Evolutionary conservation across 108 stramenopile genomes (phyloP), one percentile per base, ranked within the genome.

Genomic region (Cyclotella baltica): DNA sequence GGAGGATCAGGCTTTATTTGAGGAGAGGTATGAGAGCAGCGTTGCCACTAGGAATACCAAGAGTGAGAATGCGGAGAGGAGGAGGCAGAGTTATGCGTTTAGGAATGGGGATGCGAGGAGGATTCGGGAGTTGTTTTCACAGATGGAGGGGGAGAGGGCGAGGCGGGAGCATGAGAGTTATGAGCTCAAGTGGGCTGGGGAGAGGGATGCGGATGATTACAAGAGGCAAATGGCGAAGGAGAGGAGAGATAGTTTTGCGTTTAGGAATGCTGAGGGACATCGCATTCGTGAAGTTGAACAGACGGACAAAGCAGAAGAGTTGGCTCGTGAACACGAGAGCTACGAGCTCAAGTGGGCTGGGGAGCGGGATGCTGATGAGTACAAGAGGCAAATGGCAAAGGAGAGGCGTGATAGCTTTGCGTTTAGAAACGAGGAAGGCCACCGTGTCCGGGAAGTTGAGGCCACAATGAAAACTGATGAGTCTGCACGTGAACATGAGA

Each of bases 61-160:
- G 57, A 58, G 43, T 19, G 76, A 78, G 0, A 71, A 79, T 31
- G 85, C 89, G 15, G 86, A 87, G 62, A 77, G 78, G 34, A 82
- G 91, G 10, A 86, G 93, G 13, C 86, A 89, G 68, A 91, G 90
- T 55, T 93, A 81, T 72, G 87, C 88, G 25, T 91, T 91, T 70
- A 78, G 90, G 30, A 88, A 78, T 63, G 90, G 88, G 23, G 89
- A 90, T 67, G 91, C 89, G 11, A 61, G 72, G 30, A 77, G 85
- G 19, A 87, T 89, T 59, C 75, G 88, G 37, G 73, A 86, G 23
- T 55, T 91, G 20, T 72, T 70, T 50, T 64, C 80, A 8, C 57
- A 81, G 47, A 83, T 80, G 81, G 74, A 83, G 59, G 68, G 74
- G 23, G 83, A 89, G 10, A 67, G 75, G n/a, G 50, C 69, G 50